Percentiles rank a stretch among this genome's conserved stretches.
These are phyloP conservation scores for Hyphopichia buzzinii DNA, from an alignment of 1,139 yeast genomes.

Conservation along the genomic window DNA sequence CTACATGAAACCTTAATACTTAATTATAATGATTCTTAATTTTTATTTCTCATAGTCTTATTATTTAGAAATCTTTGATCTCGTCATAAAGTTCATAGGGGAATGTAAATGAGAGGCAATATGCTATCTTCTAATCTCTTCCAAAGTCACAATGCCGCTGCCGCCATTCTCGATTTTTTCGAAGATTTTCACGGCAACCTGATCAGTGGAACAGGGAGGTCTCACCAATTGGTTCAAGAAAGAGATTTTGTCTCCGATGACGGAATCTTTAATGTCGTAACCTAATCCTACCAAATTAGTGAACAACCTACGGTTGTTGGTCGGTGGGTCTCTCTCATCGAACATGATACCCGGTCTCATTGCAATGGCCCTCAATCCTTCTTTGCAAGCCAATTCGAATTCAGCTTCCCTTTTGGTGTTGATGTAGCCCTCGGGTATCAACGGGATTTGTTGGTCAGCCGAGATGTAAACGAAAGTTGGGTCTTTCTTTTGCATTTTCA, in stretches of 20 bases:
- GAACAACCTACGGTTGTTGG: constrained; percentile 28
- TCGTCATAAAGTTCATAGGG: not conserved
- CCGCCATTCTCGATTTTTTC: constrained; percentile 54
- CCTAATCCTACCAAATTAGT: constrained; percentile 30
- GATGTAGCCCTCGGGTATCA: constrained; percentile 69
- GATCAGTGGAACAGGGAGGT: constrained; percentile 67
- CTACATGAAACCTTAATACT: too few species aligned
- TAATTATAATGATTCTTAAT: too few species aligned
- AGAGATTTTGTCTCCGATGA: constrained; percentile 25
- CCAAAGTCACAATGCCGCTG: constrained; percentile 59
- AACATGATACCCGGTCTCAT: constrained; percentile 84
- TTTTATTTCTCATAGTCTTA: not conserved
- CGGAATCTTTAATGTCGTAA: constrained; percentile 40
- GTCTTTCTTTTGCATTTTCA: constrained; percentile 20
- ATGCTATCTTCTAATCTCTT: constrained; percentile 34
- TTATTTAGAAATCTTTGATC: not conserved
- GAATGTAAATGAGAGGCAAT: not conserved
- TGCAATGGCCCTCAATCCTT: constrained; percentile 55
- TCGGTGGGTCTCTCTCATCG: constrained; percentile 44
- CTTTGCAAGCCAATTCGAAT: constrained; percentile 43
- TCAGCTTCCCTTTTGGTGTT: constrained; percentile 79
- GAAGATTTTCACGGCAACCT: constrained; percentile 60
- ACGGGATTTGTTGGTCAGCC: constrained; percentile 70
- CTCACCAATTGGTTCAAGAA: constrained; percentile 50
- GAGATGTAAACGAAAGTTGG: constrained; percentile 74